Evolutionary conservation across 257 asterid species (phyloP).

Genomic region (Solanum peruvianum): DNA sequence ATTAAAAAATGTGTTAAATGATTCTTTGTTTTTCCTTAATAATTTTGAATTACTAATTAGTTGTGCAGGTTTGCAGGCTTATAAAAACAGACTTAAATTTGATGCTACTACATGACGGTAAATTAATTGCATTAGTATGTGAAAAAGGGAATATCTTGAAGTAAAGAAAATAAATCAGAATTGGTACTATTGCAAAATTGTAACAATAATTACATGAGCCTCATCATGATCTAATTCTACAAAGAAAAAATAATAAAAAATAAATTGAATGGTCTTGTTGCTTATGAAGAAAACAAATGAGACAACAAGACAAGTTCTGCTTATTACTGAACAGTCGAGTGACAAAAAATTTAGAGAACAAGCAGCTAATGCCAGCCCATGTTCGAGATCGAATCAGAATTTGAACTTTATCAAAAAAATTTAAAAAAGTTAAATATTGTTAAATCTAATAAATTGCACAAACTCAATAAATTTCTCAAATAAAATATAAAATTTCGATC

Average conservation of each 20-base stretch:
- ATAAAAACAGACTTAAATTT: background rate
- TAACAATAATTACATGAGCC: background rate
- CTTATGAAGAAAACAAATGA: background rate
- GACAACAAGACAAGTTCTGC: background rate
- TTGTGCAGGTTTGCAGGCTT: too few relatives aligned
- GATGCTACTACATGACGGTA: background rate
- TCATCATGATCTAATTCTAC: background rate
- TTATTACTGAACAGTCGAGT: background rate
- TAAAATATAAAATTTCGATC: background rate
- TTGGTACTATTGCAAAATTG: background rate
- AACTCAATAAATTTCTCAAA: background rate
- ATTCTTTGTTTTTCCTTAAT: background rate
- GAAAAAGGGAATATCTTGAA: too few relatives aligned
- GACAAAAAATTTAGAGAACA: background rate
- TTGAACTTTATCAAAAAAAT: background rate
- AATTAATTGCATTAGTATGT: background rate
- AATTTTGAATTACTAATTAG: too few relatives aligned
- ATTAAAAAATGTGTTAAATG: background rate
- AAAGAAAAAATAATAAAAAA: background rate
- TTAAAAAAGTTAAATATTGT: background rate
- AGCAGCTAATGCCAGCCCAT: background rate
- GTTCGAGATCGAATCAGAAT: background rate
- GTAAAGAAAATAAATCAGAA: background rate
- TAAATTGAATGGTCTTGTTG: background rate
- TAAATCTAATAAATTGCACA: background rate